Percentiles rank a stretch among this genome's conserved stretches.
Evolutionary conservation across 495 filamentous ascomycete species (phyloP).

Genomic region (Tuber umbilicatum): DNA sequence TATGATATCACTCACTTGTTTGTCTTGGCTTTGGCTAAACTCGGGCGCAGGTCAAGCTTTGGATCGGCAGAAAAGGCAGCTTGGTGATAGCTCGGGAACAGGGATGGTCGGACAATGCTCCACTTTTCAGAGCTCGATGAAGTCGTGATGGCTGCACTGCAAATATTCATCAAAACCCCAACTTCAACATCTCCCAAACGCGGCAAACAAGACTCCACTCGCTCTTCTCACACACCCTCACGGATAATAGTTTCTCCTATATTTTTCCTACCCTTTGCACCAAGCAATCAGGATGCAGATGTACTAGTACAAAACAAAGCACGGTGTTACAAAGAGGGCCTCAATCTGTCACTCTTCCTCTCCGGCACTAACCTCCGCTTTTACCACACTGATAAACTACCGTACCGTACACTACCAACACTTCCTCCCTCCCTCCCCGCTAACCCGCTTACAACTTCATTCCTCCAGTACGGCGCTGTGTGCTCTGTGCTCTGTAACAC

Average conservation of each 20-base stretch:
- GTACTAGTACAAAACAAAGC: neutral
- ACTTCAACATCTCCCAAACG: neutral
- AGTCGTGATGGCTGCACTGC: neutral
- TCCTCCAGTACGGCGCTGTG: neutral
- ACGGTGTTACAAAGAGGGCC: neutral
- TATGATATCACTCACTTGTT: neutral
- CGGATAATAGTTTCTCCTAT: constrained; percentile 5
- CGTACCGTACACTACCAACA: neutral
- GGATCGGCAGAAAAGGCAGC: neutral
- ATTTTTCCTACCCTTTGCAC: neutral
- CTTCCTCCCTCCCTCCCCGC: neutral
- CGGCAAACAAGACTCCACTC: neutral
- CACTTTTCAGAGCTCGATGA: neutral
- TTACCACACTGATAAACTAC: neutral
- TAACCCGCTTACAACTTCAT: neutral
- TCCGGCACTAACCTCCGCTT: neutral
- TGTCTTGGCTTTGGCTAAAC: neutral
- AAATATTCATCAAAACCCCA: neutral
- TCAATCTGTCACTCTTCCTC: neutral
- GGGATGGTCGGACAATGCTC: neutral
- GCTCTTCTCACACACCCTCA: neutral
- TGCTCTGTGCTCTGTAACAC: neutral
- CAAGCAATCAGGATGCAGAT: neutral
- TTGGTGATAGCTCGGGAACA: neutral
- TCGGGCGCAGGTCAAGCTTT: neutral